Percentiles rank a stretch among this genome's conserved stretches.
Evolutionary conservation across 2,329 filamentous ascomycete genomes (phyloP).

Genomic region (Cercospora nicotianae): DNA sequence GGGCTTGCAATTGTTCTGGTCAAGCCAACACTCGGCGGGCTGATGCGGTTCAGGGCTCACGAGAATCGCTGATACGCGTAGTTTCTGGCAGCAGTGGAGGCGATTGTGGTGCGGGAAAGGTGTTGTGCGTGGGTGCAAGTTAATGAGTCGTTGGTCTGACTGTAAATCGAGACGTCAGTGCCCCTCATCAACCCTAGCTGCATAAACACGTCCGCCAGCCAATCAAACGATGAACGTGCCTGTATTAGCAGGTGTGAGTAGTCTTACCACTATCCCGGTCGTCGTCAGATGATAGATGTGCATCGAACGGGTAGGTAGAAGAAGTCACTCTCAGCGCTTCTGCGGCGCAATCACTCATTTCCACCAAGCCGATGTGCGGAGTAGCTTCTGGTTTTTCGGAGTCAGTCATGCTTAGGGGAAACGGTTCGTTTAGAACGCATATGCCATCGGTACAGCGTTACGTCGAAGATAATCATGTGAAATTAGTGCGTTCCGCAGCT

Average conservation of each 20-base stretch:
- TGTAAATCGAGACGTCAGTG: background rate
- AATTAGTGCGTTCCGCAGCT: background rate
- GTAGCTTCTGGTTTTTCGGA: background rate
- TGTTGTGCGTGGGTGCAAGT: background rate
- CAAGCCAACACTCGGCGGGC: background rate
- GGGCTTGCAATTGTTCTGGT: background rate
- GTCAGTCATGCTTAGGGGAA: background rate
- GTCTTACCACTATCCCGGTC: background rate
- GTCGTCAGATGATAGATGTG: background rate
- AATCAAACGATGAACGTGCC: conserved; percentile 5
- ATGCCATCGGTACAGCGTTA: background rate
- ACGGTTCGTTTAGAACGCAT: background rate
- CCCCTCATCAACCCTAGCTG: background rate
- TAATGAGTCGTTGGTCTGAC: background rate
- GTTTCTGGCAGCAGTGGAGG: background rate
- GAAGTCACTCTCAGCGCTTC: background rate
- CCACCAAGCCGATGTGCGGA: background rate
- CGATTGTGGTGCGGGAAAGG: background rate
- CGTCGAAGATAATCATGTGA: background rate
- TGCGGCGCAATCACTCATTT: background rate
- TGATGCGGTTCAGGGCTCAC: background rate
- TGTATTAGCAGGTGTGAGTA: background rate
- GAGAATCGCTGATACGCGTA: background rate
- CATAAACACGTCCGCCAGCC: background rate
- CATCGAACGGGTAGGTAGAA: background rate